phyloP scores from a whole-genome alignment of 306 rosid genomes.

The Inga oerstediana region DNA sequence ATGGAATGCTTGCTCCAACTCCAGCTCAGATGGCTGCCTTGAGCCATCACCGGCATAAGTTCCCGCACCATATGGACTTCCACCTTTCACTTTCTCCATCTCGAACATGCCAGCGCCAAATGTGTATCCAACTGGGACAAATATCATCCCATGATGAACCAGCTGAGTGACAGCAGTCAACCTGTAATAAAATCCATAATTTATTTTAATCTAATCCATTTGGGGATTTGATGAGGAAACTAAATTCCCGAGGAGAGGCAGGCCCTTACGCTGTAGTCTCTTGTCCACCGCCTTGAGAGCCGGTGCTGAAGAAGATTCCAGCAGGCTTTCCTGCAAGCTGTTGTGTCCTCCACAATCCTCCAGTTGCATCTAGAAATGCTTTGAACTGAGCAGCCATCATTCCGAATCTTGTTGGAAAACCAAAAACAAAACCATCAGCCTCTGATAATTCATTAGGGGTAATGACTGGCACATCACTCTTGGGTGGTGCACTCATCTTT shows the following conservation, averaged over 20 bases:
- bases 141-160: slow-evolving; percentile 93
- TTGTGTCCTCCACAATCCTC: slow-evolving; percentile 87
- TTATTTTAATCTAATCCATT: neutral
- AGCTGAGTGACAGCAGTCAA: slow-evolving; percentile 96
- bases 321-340: slow-evolving; percentile 97
- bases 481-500: slow-evolving; percentile 96
- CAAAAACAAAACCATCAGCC: slow-evolving; percentile 87
- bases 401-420: slow-evolving; percentile 96
- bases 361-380: slow-evolving; percentile 88
- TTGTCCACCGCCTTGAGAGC: slow-evolving; percentile 98
- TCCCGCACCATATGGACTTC: slow-evolving; percentile 97
- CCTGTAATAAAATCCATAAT: slow-evolving; percentile 43
- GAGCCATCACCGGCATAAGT: slow-evolving; percentile 93
- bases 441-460: slow-evolving; percentile 78
- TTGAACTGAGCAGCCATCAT: slow-evolving; percentile 99
- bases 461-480: slow-evolving; percentile 74
- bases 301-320: slow-evolving; percentile 90
- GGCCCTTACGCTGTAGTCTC: slow-evolving; percentile 93
- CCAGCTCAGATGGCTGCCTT: slow-evolving; percentile 80
- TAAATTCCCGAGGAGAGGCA: neutral
- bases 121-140: slow-evolving; percentile 90
- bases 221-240: neutral
- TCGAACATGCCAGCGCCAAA: slow-evolving; percentile 96
- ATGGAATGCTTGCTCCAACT: slow-evolving; percentile 88
- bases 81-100: slow-evolving; percentile 93